A percentile compares a stretch with the other conserved stretches of the same genome.
Evolutionary conservation across 129 eudicot genomes (phyloP).

Genomic region (Chrysanthemum makinoi): DNA sequence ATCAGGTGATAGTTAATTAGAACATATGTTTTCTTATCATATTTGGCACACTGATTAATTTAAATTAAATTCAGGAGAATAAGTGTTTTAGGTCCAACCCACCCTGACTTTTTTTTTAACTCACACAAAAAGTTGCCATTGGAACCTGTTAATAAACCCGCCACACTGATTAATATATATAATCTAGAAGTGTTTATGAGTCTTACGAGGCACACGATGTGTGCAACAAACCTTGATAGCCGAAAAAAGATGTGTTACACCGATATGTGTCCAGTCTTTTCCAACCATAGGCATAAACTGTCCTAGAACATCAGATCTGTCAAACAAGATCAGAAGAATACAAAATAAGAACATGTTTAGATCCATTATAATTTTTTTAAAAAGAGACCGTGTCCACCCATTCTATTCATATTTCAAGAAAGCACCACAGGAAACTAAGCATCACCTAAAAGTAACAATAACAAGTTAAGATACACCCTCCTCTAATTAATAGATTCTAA

Average conservation of each 20-base stretch:
- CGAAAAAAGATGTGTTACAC: slow-evolving; percentile 92
- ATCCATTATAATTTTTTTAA: neutral
- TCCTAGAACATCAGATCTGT: slow-evolving; percentile 98
- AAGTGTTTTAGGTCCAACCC: neutral
- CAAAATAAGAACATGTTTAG: neutral
- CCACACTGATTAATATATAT: no score
- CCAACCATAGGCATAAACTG: slow-evolving; percentile 99
- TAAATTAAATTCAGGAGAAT: neutral
- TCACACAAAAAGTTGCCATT: no score
- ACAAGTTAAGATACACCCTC: neutral
- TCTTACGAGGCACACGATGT: slow-evolving; percentile 7
- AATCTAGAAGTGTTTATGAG: slow-evolving; percentile 2
- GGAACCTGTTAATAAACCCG: no score
- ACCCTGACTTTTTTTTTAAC: no score
- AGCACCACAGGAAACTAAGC: neutral
- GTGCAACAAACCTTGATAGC: slow-evolving; percentile 81
- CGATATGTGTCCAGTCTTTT: slow-evolving; percentile 97
- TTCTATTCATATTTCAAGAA: neutral
- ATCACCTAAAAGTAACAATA: neutral
- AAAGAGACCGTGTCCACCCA: neutral
- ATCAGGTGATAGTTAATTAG: no score
- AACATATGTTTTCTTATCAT: neutral
- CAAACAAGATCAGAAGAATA: slow-evolving; percentile 13
- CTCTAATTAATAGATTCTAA: neutral
- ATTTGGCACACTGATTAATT: neutral